These are phyloP conservation scores for Ulota crispa DNA, from an alignment of 225 moss, liverwort and hornwort species.

Conservation along the genomic window DNA sequence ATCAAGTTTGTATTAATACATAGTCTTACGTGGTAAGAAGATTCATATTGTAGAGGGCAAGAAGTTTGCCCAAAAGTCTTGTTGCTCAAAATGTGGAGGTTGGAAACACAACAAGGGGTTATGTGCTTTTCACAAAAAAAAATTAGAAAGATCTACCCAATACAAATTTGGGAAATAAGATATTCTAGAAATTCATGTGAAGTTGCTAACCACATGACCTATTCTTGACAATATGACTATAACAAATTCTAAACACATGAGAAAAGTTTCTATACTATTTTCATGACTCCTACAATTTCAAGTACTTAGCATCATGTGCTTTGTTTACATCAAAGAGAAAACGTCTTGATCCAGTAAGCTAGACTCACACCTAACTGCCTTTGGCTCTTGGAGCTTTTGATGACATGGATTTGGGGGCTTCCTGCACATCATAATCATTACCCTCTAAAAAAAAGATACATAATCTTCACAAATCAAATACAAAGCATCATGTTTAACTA, in stretches of 20 bases:
- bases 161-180: too few species aligned
- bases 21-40: too few species aligned
- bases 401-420: neutral
- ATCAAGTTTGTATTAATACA: neutral
- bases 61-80: too few species aligned
- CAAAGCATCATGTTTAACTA: neutral
- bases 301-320: neutral
- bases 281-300: neutral
- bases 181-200: too few species aligned
- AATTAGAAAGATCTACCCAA: too few species aligned
- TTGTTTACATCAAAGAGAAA: neutral
- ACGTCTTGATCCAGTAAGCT: neutral
- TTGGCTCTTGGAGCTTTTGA: neutral
- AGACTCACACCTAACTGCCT: accelerated
- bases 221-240: neutral
- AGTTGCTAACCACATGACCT: too few species aligned
- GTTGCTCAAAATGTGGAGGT: too few species aligned
- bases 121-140: too few species aligned
- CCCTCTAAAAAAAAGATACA: neutral
- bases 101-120: too few species aligned
- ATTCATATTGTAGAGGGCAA: neutral
- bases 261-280: accelerated
- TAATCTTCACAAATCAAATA: neutral
- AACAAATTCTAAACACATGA: accelerated
- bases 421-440: neutral